Percentiles rank a stretch among this genome's conserved stretches.
Evolutionary conservation across 257 asterid genomes (phyloP).

Genomic region (Knoxia roxburghii): DNA sequence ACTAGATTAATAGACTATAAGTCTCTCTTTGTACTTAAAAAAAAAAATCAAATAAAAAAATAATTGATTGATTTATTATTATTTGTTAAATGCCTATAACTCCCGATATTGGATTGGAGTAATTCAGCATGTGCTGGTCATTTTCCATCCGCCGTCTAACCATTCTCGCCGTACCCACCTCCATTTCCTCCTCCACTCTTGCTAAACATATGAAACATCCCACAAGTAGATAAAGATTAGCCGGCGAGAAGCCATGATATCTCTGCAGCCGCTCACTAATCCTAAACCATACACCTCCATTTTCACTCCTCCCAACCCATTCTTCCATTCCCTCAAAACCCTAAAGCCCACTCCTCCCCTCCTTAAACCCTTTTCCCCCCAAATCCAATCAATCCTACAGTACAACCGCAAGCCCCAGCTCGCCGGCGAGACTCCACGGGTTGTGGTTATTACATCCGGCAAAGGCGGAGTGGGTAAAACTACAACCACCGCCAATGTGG

Average conservation of each 20-base stretch:
- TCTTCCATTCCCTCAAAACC: constrained; percentile 1
- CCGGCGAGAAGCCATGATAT: constrained; percentile 30
- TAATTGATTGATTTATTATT: too few relatives aligned
- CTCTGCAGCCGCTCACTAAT: constrained; percentile 42
- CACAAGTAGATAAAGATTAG: background rate
- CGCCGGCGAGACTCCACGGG: constrained; percentile 85
- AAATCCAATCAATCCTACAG: constrained; percentile 60
- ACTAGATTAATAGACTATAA: too few relatives aligned
- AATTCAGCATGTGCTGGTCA: too few relatives aligned
- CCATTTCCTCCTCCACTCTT: too few relatives aligned
- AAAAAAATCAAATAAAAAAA: too few relatives aligned
- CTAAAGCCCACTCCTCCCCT: constrained; percentile 17
- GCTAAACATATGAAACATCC: too few relatives aligned
- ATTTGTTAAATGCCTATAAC: too few relatives aligned
- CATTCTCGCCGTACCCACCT: too few relatives aligned
- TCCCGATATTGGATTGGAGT: too few relatives aligned
- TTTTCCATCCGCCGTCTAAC: too few relatives aligned
- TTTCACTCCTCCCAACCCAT: constrained; percentile 18
- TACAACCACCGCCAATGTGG: constrained; percentile 94
- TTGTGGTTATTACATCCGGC: constrained; percentile 93
- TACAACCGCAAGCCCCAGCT: constrained; percentile 97
- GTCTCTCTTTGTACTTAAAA: too few relatives aligned
- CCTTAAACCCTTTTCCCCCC: constrained; percentile 39
- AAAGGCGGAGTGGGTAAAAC: constrained; percentile 98
- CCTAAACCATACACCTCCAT: constrained; percentile 37